These are phyloP conservation scores for Pachysandra terminalis DNA, from an alignment of 164 flowering plant genomes.

Conservation along the genomic window DNA sequence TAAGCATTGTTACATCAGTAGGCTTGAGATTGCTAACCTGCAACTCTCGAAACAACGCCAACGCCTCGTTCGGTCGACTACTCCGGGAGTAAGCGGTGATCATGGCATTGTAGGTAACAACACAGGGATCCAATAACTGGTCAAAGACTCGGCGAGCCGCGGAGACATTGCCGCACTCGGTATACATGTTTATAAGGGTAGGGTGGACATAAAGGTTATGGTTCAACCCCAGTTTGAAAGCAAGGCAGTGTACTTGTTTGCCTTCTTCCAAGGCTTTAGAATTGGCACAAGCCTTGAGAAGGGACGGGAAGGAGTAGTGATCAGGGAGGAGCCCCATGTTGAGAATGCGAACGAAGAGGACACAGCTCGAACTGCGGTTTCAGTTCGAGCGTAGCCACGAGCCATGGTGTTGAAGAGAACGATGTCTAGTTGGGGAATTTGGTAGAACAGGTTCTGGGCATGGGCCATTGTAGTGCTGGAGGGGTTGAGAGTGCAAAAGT, in stretches of 20 bases:
- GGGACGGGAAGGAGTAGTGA: slow-evolving; percentile 59
- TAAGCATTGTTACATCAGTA: slow-evolving; percentile 58
- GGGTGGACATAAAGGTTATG: slow-evolving; percentile 44
- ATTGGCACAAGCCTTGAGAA: slow-evolving; percentile 58
- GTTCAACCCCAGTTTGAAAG: slow-evolving; percentile 40
- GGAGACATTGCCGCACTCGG: slow-evolving; percentile 41
- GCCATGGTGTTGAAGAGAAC: slow-evolving; percentile 55
- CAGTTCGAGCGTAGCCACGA: slow-evolving; percentile 55
- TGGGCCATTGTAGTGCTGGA: slow-evolving; percentile 35
- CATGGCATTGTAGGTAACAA: slow-evolving; percentile 58
- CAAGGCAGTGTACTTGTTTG: slow-evolving; percentile 51
- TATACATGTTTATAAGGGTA: slow-evolving; percentile 57
- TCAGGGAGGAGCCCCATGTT: slow-evolving; percentile 40
- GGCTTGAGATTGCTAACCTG: slow-evolving; percentile 46
- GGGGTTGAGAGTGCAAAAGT: slow-evolving; percentile 38
- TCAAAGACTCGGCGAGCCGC: slow-evolving; percentile 49
- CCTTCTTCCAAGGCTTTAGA: slow-evolving; percentile 54
- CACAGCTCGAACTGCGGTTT: slow-evolving; percentile 39
- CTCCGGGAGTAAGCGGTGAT: slow-evolving; percentile 48
- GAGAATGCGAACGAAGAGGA: slow-evolving; percentile 33
- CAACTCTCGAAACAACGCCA: slow-evolving; percentile 61
- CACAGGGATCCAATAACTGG: slow-evolving; percentile 39
- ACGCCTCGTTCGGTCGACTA: slow-evolving; percentile 59
- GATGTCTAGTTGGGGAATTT: slow-evolving; percentile 51
- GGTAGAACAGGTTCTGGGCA: slow-evolving; percentile 52